phyloP scores from a whole-genome alignment of 495 filamentous ascomycete genomes.

The Umbilicaria muhlenbergii region DNA sequence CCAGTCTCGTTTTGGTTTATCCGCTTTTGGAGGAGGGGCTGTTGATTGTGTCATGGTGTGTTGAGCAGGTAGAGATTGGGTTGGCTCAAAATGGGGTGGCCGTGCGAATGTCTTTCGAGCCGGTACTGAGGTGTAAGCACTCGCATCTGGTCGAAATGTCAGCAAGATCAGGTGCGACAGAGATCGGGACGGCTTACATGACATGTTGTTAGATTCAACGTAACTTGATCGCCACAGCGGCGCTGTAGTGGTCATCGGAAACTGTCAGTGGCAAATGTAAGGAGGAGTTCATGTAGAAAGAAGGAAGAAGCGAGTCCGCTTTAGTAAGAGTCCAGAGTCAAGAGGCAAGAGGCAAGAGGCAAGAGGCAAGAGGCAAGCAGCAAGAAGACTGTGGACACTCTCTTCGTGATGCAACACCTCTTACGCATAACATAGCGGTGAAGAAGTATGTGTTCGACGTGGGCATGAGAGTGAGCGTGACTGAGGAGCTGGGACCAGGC shows the following conservation, averaged over 20 bases:
- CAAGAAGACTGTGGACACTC: neutral
- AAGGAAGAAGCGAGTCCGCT: neutral
- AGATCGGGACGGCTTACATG: too few species aligned
- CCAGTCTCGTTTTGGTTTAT: conserved; percentile 49
- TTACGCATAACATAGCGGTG: too few species aligned
- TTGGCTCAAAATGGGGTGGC: conserved; percentile 4
- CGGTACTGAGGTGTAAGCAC: conserved; percentile 14
- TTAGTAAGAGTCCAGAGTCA: conserved; percentile 1
- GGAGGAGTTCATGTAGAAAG: neutral
- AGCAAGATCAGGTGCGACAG: too few species aligned
- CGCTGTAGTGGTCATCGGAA: too few species aligned
- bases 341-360: neutral
- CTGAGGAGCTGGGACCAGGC: too few species aligned
- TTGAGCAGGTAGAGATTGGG: neutral
- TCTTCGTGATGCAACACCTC: too few species aligned
- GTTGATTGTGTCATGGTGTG: conserved; percentile 11
- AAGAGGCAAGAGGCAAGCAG: conserved; percentile 1
- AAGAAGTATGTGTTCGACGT: too few species aligned
- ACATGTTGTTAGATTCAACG: too few species aligned
- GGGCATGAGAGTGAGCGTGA: too few species aligned
- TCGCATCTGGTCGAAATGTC: neutral
- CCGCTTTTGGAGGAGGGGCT: conserved; percentile 13
- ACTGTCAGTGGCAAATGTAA: too few species aligned
- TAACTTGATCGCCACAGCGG: too few species aligned
- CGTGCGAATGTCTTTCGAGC: conserved; percentile 22